Base-by-base conservation (phyloP, 768 basidiomycete species). In the Mycena belliarum region DNA sequence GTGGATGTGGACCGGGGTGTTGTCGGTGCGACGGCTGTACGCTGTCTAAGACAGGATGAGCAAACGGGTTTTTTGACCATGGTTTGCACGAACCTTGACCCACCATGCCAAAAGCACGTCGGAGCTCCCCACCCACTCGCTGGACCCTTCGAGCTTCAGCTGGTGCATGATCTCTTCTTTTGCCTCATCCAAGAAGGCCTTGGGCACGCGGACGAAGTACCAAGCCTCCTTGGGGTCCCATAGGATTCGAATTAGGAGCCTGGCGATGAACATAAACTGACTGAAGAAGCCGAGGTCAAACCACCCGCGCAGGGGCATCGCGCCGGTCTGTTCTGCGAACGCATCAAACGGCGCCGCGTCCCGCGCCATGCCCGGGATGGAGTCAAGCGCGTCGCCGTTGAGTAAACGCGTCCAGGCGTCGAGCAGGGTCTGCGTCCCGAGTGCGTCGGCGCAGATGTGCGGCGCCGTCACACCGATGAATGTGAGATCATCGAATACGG, bases 401-500 rank as follows among this genome's bases (percentile, higher is more conserved):
- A 59, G 28, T 23, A 59, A 3, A 11, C 49, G 49, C 18, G 49
- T 40, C 52, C 52, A 59, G 3, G 51, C 58, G 21, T 16, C 16
- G 21, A 59, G 41, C 7, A 59, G 14, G 28, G 58, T 53, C 15
- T n/a, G 14, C 38, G 41, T 38, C 1, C 58, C 58, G 20, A 54
- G 7, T 2, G 40, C 52, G 42, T 60, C 59, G 28, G 50, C 44
- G 0, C n/a, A 11, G 16, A 55, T 18, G 21, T 60, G 59, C 33
- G 59, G 28, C 6, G 42, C 21, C 9, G 52, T 60, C 1, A 60
- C 20, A 2, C 52, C 59, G 15, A 60, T 40, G 48, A 54, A 60
- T 9, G 59, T 60, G 26, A 60, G 41, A 16, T 60, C 59, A 42
- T 60, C 42, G n/a, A 60, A 60, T 1, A 33, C 33, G 25, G 59